Evolutionary conservation across 805 yeast species (phyloP).

Genomic region (Saccharomyces kudriavzevii): DNA sequence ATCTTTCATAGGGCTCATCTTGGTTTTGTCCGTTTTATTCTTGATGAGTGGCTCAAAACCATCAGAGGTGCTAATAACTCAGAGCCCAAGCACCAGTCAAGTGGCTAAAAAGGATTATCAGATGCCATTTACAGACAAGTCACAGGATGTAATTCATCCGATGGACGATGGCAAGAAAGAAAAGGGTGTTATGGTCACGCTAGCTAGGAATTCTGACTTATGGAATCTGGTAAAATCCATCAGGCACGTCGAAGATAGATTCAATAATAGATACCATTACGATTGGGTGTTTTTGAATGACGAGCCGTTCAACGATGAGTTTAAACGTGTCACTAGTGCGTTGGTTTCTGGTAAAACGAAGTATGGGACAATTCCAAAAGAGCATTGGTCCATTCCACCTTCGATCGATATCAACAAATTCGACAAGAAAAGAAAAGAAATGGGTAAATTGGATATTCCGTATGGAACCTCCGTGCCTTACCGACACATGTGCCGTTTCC

Average conservation of each 20-base stretch:
- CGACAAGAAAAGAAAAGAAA: slow-evolving; percentile 35
- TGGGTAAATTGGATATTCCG: slow-evolving; percentile 38
- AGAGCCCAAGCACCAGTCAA: background rate
- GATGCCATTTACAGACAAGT: slow-evolving; percentile 26
- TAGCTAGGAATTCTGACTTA: slow-evolving; percentile 63
- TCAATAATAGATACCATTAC: slow-evolving; percentile 53
- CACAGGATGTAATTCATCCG: slow-evolving; percentile 26
- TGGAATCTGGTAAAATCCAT: slow-evolving; percentile 50
- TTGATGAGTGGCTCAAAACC: slow-evolving; percentile 1
- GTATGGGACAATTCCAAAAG: slow-evolving; percentile 53
- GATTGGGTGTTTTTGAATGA: slow-evolving; percentile 81
- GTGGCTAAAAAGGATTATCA: slow-evolving; percentile 6
- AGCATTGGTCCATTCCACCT: slow-evolving; percentile 65
- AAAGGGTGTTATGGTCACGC: slow-evolving; percentile 60
- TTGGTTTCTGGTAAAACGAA: slow-evolving; percentile 52
- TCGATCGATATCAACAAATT: slow-evolving; percentile 52
- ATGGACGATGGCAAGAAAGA: slow-evolving; percentile 33
- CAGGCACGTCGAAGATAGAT: slow-evolving; percentile 55
- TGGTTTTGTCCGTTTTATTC: slow-evolving; percentile 16
- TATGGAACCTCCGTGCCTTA: slow-evolving; percentile 58
- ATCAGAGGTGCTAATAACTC: background rate
- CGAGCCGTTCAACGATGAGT: slow-evolving; percentile 50
- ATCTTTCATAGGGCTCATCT: slow-evolving; percentile 19
- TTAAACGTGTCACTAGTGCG: slow-evolving; percentile 40
- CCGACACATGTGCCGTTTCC: slow-evolving; percentile 56